These are phyloP conservation scores for Purpureocillium lavendulum DNA, from an alignment of 2,329 filamentous ascomycete species.

Conservation along the genomic window DNA sequence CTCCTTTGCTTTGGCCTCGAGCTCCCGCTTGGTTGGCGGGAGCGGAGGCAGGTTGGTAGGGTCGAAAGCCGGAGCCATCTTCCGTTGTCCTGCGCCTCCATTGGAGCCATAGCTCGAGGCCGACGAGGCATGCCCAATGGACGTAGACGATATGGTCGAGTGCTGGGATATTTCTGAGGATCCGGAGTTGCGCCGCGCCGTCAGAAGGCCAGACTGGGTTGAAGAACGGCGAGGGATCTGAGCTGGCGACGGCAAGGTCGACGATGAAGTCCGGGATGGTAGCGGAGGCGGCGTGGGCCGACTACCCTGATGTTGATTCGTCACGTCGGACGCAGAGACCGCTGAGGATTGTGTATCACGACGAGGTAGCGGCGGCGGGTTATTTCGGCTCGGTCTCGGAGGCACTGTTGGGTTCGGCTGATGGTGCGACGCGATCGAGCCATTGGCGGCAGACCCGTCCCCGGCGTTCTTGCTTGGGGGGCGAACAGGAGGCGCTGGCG, in stretches of 20 bases:
- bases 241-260: constrained; percentile 31
- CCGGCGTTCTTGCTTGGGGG: constrained; percentile 25
- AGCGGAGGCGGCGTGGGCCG: constrained; percentile 23
- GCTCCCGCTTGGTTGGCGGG: constrained; percentile 46
- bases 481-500: constrained; percentile 32
- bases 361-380: constrained; percentile 28
- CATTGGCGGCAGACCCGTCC: no score
- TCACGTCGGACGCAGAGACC: constrained; percentile 4
- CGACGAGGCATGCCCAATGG: constrained; percentile 37
- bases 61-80: constrained; percentile 46
- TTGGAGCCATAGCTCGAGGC: constrained; percentile 38
- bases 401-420: constrained; percentile 28
- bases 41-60: constrained; percentile 48
- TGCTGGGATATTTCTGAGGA: constrained; percentile 48
- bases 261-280: constrained; percentile 19
- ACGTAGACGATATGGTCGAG: constrained; percentile 45
- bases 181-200: constrained; percentile 43
- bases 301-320: constrained; percentile 1
- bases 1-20: constrained; percentile 35
- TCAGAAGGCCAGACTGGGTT: constrained; percentile 27
- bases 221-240: constrained; percentile 43
- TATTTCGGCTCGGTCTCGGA: constrained; percentile 20
- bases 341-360: constrained; percentile 15
- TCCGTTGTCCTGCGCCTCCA: constrained; percentile 33
- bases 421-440: constrained; percentile 6